Percentiles rank a stretch among this genome's conserved stretches.
These are phyloP conservation scores for Leccinum pallidistipes DNA, from an alignment of 1,284 basidiomycete genomes.

Conservation along the genomic window DNA sequence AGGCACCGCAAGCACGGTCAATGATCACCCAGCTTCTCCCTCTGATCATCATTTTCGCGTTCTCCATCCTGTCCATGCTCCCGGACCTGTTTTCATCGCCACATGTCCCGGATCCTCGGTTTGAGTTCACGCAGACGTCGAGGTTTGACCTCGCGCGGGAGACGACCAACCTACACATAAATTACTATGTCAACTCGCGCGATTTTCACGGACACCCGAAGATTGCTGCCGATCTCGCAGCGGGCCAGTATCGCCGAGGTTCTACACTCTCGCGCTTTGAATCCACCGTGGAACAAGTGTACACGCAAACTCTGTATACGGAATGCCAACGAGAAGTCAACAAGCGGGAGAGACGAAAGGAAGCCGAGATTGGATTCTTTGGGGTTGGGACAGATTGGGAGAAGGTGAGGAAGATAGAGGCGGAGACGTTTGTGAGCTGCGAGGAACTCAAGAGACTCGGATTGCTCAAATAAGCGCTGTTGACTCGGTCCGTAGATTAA, in stretches of 20 bases:
- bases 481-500: constrained; percentile 14
- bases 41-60: constrained; percentile 77
- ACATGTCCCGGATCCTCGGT: constrained; percentile 77
- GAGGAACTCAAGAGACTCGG: constrained; percentile 69
- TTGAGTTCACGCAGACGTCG: constrained; percentile 64
- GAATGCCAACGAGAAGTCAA: constrained; percentile 70
- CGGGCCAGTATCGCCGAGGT: constrained; percentile 41
- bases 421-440: constrained; percentile 69
- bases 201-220: constrained; percentile 80
- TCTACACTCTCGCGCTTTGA: constrained; percentile 57
- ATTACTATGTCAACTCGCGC: constrained; percentile 83
- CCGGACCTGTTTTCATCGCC: constrained; percentile 74
- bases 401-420: constrained; percentile 69
- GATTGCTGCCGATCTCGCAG: constrained; percentile 69
- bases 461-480: constrained; percentile 37
- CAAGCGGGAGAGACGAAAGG: constrained; percentile 62
- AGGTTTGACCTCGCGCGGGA: constrained; percentile 65
- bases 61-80: constrained; percentile 85
- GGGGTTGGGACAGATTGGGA: constrained; percentile 90
- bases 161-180: constrained; percentile 69
- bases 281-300: constrained; percentile 66
- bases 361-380: constrained; percentile 81
- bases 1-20: constrained; percentile 53
- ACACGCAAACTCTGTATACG: constrained; percentile 67
- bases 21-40: constrained; percentile 85